phyloP scores from a whole-genome alignment of 768 basidiomycete genomes.

The Thelephora aurantiotincta region DNA sequence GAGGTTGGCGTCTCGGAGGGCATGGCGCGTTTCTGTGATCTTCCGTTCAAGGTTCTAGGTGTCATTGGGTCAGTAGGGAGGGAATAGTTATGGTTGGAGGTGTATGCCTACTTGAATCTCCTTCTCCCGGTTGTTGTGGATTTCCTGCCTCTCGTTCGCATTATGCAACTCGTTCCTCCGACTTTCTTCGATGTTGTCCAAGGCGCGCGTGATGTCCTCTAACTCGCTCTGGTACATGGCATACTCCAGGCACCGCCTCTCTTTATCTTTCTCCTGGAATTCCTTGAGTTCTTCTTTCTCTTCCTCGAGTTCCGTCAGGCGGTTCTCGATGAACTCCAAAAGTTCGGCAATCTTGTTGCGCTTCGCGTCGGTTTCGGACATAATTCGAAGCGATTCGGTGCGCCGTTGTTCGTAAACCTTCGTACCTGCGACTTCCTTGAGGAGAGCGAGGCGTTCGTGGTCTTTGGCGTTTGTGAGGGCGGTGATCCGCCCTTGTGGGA shows the following conservation, averaged over 20 bases:
- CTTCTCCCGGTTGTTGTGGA: constrained; percentile 74
- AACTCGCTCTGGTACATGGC: constrained; percentile 86
- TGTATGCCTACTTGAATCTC: constrained; percentile 58
- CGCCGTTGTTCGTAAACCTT: constrained; percentile 96
- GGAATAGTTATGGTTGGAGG: no score
- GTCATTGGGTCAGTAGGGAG: not conserved
- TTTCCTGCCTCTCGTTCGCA: constrained; percentile 69
- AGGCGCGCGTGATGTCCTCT: constrained; percentile 71
- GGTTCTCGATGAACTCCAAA: constrained; percentile 80
- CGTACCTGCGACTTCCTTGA: constrained; percentile 97
- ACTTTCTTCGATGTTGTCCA: constrained; percentile 81
- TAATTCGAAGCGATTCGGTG: constrained; percentile 84
- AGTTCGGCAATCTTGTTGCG: constrained; percentile 84
- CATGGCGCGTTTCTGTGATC: constrained; percentile 61
- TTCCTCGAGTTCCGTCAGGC: constrained; percentile 84
- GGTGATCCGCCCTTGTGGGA: constrained; percentile 95
- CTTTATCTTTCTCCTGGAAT: constrained; percentile 92
- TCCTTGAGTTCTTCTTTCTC: constrained; percentile 97
- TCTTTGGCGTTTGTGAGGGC: constrained; percentile 96
- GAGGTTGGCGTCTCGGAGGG: constrained; percentile 44
- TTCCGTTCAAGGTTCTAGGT: constrained; percentile 56
- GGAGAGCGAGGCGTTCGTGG: constrained; percentile 78
- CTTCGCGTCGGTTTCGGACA: constrained; percentile 93
- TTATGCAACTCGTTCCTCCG: constrained; percentile 70
- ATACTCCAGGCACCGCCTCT: constrained; percentile 88